Base-by-base conservation (phyloP, 2,329 filamentous ascomycete species). In the Bipolaris victoriae region DNA sequence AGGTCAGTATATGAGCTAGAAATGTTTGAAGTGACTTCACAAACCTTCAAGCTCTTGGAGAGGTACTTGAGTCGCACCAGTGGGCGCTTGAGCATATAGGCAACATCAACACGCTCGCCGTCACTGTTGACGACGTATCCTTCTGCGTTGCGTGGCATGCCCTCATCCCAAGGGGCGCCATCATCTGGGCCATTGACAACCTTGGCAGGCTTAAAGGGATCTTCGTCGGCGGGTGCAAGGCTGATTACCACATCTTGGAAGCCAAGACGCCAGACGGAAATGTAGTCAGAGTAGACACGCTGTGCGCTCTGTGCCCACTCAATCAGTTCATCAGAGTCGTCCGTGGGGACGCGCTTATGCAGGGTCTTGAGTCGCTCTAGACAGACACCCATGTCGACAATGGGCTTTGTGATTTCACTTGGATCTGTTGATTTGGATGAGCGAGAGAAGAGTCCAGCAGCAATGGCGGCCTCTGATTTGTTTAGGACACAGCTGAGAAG, bases 231-330 rank as follows among this genome's bases (percentile, higher is more conserved):
- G 7, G 92, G 90, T 1, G 92, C 92, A 33, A 98, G 86, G 72
- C 97, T 98, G 67, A 99, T 91, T 48, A 98, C 88, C 18, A 99
- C 87, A 72, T 96, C 93, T 69, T 97, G 90, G 76, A 98, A 99
- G 0, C 95, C 95, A 46, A 98, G 83, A 29, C 92, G 86, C 95
- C 95, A 99, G 7, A 90, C 88, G 70, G 87, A 87, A 31, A 98
- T 83, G 73, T 98, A 99, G 69, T 91, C 88, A 59, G 87, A 83
- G 73, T 99, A 99, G 9, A 94, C 84, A 53, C 88, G 87, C 44
- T 90, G 86, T 0, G 91, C 88, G 18, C 85, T 86, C 54, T 92
- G 86, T 1, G 93, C 90, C 95, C 95, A 99, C 39, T 83, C 83
- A 9, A 96, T 81, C 50, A 99, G 83, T 13, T 85, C 84, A 55